Evolutionary conservation across 1,139 yeast genomes (phyloP).

Genomic region (Protomyces gravidus): DNA sequence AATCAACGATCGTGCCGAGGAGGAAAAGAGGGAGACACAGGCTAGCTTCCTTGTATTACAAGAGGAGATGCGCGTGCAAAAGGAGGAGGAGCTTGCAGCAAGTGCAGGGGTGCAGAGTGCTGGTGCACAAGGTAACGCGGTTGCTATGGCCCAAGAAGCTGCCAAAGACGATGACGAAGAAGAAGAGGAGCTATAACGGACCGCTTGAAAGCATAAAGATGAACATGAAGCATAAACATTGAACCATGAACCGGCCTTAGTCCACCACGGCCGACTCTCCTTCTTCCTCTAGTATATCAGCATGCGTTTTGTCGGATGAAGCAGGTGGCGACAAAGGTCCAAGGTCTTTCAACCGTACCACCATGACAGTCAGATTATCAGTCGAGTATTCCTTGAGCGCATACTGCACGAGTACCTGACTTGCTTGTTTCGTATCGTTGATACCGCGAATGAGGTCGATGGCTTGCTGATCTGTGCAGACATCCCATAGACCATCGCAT

Average conservation of each 20-base stretch:
- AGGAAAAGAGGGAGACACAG: conserved; percentile 2
- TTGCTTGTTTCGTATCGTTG: conserved; percentile 61
- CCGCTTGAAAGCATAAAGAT: not conserved
- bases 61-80: not conserved
- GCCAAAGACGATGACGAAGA: not conserved
- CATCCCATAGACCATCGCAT: conserved; percentile 96
- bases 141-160: not conserved
- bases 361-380: conserved; percentile 93
- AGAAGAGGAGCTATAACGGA: not conserved
- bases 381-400: conserved; percentile 80
- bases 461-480: conserved; percentile 73
- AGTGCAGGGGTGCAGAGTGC: not conserved
- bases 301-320: not conserved
- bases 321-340: not conserved
- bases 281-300: not conserved
- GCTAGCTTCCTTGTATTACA: not conserved
- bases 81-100: not conserved
- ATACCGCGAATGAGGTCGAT: conserved; percentile 61
- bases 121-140: not conserved
- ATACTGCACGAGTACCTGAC: conserved; percentile 61
- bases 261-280: not conserved
- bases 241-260: not conserved
- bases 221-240: not conserved
- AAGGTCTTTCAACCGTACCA: conserved; percentile 50
- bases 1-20: conserved; percentile 16